Evolutionary conservation across 768 basidiomycete genomes (phyloP).

Genomic region (Leccinum obscurum): DNA sequence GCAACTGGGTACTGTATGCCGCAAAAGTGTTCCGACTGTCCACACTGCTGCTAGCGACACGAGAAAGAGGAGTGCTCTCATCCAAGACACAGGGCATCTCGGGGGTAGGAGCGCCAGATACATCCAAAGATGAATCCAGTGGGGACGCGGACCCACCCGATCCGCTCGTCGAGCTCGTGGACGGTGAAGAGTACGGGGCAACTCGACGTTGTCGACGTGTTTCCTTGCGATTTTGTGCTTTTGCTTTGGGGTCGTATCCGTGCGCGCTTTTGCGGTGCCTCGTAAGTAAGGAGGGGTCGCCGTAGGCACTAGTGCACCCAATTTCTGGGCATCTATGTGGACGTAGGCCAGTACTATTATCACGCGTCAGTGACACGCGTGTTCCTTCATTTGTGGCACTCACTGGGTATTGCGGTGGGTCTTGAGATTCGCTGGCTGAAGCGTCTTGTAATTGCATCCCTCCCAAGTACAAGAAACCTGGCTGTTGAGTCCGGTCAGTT

Average conservation of each 20-base stretch:
- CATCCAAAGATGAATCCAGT: background rate
- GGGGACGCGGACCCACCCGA: no score
- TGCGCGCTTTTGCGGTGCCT: constrained; percentile 21
- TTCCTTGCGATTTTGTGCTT: background rate
- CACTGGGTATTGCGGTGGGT: constrained; percentile 33
- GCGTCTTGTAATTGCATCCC: constrained; percentile 21
- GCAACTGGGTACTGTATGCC: constrained; percentile 2
- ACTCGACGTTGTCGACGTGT: background rate
- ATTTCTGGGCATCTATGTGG: constrained; percentile 17
- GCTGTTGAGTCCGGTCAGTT: constrained; percentile 15
- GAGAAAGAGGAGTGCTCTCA: background rate
- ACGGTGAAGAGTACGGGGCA: no score
- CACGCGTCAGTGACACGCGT: background rate
- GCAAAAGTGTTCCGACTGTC: background rate
- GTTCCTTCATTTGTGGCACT: constrained; percentile 1
- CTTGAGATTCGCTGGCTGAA: constrained; percentile 29
- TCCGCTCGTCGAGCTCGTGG: no score
- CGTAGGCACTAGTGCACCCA: background rate
- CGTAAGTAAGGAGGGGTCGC: constrained; percentile 26
- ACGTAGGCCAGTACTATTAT: constrained; percentile 11
- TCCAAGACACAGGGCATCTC: background rate
- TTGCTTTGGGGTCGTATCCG: constrained; percentile 17
- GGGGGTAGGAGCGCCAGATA: background rate
- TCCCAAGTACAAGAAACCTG: constrained; percentile 21
- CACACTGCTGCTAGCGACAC: background rate